A percentile compares a stretch with the other conserved stretches of the same genome.
Conservation (phyloP, 1,139 yeast genomes). For the Nakaseomyces delphensis region DNA sequence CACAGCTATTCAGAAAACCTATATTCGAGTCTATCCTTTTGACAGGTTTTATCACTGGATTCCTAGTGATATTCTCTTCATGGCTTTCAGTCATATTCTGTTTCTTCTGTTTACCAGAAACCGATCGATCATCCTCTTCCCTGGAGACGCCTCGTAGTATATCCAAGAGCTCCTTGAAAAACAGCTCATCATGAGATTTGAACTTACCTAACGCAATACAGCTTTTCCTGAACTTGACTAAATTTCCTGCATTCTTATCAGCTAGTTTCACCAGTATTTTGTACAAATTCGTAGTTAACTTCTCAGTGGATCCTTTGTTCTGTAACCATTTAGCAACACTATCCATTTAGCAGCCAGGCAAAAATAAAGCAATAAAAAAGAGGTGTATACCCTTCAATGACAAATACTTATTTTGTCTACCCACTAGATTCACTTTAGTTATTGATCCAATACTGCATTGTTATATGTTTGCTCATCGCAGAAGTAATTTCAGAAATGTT, state of each 20-base stretch:
- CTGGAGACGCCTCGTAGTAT: neutral
- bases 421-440: too few relatives aligned
- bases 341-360: too few relatives aligned
- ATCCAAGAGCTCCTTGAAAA: conserved; percentile 15
- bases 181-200: conserved; percentile 14
- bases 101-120: neutral
- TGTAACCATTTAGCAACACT: neutral
- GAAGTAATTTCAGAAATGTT: too few relatives aligned
- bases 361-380: too few relatives aligned
- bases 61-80: too few relatives aligned
- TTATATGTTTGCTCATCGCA: neutral
- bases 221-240: conserved; percentile 15
- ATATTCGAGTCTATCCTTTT: too few relatives aligned
- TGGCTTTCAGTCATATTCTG: too few relatives aligned
- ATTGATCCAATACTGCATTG: too few relatives aligned
- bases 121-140: conserved; percentile 12
- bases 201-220: conserved; percentile 26
- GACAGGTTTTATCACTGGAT: too few relatives aligned
- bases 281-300: conserved; percentile 19
- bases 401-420: too few relatives aligned
- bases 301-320: neutral
- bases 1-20: too few relatives aligned
- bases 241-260: conserved; percentile 12
- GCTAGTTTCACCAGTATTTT: conserved; percentile 18
- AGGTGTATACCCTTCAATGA: too few relatives aligned